These are phyloP conservation scores for Blastosporella zonata DNA, from an alignment of 1,284 basidiomycete genomes.

Conservation along the genomic window DNA sequence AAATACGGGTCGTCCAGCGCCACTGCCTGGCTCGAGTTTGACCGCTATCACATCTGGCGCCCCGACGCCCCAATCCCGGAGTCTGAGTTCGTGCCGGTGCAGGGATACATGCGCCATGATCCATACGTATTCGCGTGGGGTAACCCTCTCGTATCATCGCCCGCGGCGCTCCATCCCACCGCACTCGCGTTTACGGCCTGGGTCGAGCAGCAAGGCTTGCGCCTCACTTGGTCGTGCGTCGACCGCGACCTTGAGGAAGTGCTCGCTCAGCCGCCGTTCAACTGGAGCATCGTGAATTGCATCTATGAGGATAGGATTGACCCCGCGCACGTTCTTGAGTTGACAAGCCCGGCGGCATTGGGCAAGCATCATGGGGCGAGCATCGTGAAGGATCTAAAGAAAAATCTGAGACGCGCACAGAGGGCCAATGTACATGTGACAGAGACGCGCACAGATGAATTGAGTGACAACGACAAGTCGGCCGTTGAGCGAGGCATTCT, in stretches of 20 bases:
- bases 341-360: constrained; percentile 32
- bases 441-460: constrained; percentile 29
- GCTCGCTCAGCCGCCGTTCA: constrained; percentile 27
- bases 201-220: constrained; percentile 30
- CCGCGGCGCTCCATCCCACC: constrained; percentile 32
- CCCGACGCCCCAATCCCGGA: constrained; percentile 29
- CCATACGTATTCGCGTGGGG: constrained; percentile 46
- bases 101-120: constrained; percentile 37
- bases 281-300: constrained; percentile 41
- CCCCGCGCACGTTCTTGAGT: constrained; percentile 36
- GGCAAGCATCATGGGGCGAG: constrained; percentile 33
- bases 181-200: constrained; percentile 35
- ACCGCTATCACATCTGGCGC: constrained; percentile 43
- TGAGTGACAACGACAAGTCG: constrained; percentile 32
- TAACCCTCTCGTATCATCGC: constrained; percentile 40
- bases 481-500: constrained; percentile 38
- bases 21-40: constrained; percentile 46
- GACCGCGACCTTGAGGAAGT: constrained; percentile 36
- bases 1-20: constrained; percentile 39
- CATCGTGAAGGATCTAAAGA: constrained; percentile 43
- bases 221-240: constrained; percentile 41
- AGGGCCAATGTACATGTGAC: constrained; percentile 34
- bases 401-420: constrained; percentile 42
- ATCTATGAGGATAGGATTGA: constrained; percentile 44
- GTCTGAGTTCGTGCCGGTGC: constrained; percentile 43